Evolutionary conservation across 2,329 filamentous ascomycete genomes (phyloP).

Genomic region (Elsinoe fawcettii): DNA sequence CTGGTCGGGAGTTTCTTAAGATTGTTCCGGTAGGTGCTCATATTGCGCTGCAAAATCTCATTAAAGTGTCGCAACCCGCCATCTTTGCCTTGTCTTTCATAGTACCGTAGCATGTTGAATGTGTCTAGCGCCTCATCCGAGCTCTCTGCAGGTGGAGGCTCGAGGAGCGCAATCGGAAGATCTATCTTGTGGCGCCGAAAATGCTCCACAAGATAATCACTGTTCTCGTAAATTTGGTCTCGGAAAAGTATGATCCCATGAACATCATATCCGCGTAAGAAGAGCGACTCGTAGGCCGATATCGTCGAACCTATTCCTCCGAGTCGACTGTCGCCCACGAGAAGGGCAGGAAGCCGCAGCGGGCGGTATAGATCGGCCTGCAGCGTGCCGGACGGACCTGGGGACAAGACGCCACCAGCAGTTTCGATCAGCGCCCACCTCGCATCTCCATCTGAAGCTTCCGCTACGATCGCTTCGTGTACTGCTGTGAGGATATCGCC

Average conservation of each 20-base stretch:
- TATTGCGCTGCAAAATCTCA: slow-evolving; percentile 41
- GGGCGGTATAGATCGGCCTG: slow-evolving; percentile 73
- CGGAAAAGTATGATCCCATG: slow-evolving; percentile 62
- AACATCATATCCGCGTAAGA: slow-evolving; percentile 71
- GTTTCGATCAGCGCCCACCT: slow-evolving; percentile 70
- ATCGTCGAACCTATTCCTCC: slow-evolving; percentile 77
- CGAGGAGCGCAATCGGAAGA: neutral
- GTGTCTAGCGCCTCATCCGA: slow-evolving; percentile 42
- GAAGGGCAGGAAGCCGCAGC: slow-evolving; percentile 62
- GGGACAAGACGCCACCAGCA: slow-evolving; percentile 74
- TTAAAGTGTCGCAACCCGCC: slow-evolving; percentile 32
- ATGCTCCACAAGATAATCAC: slow-evolving; percentile 59
- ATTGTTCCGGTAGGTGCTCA: slow-evolving; percentile 48
- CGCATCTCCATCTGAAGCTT: slow-evolving; percentile 33
- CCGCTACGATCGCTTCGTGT: slow-evolving; percentile 36
- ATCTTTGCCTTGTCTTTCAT: slow-evolving; percentile 40
- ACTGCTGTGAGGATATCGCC: slow-evolving; percentile 32
- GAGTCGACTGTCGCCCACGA: slow-evolving; percentile 66
- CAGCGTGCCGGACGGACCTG: slow-evolving; percentile 64
- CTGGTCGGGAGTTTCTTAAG: slow-evolving; percentile 54
- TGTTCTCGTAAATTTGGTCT: slow-evolving; percentile 59
- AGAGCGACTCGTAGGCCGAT: slow-evolving; percentile 69
- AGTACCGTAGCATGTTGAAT: slow-evolving; percentile 57
- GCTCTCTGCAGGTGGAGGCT: slow-evolving; percentile 50
- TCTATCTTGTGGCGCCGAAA: slow-evolving; percentile 39